phyloP scores from a whole-genome alignment of 2,329 filamentous ascomycete genomes.

The Dothistroma septosporum region DNA sequence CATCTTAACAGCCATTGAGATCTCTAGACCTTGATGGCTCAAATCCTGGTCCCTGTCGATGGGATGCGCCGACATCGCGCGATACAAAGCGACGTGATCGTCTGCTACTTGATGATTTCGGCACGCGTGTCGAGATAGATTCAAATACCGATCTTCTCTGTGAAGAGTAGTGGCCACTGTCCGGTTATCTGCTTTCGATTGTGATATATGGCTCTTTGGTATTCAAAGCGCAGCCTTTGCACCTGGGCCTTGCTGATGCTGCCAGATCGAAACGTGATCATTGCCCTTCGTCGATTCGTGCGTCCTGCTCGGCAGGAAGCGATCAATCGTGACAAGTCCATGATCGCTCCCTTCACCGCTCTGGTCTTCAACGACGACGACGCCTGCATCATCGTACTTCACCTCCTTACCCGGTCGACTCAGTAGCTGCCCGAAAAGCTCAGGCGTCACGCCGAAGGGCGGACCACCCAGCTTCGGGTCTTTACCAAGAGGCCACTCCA shows the following conservation, averaged over 20 bases:
- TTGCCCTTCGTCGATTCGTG: constrained; percentile 52
- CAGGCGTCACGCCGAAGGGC: constrained; percentile 65
- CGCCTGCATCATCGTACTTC: constrained; percentile 54
- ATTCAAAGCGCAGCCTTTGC: background rate
- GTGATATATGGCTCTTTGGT: no score
- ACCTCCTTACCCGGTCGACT: constrained; percentile 64
- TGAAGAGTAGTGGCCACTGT: constrained; percentile 2
- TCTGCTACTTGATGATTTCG: background rate
- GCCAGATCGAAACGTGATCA: constrained; percentile 50
- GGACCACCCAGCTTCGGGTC: constrained; percentile 62
- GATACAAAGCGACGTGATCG: background rate
- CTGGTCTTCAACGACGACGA: constrained; percentile 42
- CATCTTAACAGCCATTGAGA: background rate
- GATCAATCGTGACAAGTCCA: constrained; percentile 45
- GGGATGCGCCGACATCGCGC: background rate
- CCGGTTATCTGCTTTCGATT: background rate
- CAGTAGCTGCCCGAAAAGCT: constrained; percentile 69
- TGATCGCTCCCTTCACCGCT: constrained; percentile 43
- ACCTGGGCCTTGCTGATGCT: constrained; percentile 24
- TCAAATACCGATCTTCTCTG: background rate
- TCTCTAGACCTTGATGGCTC: background rate
- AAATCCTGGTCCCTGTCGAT: background rate
- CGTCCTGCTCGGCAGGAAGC: constrained; percentile 55
- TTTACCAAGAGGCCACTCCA: constrained; percentile 77
- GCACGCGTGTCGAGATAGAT: background rate